phyloP scores from a whole-genome alignment of 1,284 basidiomycete genomes.

The Irpex lacteus region DNA sequence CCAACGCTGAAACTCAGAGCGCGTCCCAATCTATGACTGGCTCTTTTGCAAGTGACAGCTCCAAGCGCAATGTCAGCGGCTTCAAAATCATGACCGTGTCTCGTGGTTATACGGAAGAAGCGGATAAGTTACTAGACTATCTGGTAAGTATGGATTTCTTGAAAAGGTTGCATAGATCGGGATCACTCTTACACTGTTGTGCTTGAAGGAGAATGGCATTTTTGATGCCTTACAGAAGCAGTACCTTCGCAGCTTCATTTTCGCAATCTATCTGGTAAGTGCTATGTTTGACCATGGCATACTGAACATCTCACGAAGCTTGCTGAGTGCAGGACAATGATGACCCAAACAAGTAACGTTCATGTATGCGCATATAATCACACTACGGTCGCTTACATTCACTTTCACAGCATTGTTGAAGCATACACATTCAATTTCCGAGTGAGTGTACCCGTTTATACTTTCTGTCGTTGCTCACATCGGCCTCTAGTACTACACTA shows the following conservation, averaged over 20 bases:
- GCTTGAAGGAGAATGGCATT: constrained; percentile 68
- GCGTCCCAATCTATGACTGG: constrained; percentile 35
- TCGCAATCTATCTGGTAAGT: constrained; percentile 77
- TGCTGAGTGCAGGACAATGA: constrained; percentile 54
- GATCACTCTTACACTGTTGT: not conserved
- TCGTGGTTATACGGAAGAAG: constrained; percentile 75
- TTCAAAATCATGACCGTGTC: constrained; percentile 70
- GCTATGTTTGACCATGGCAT: too few species aligned
- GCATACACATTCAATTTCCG: constrained; percentile 82
- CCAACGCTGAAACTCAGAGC: constrained; percentile 40
- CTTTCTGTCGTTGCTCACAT: not conserved
- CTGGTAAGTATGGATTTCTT: constrained; percentile 45
- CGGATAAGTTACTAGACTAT: constrained; percentile 75
- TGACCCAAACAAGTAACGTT: constrained; percentile 71
- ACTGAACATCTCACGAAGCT: too few species aligned
- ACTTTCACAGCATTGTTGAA: constrained; percentile 62
- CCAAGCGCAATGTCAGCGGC: constrained; percentile 43
- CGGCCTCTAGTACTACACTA: constrained; percentile 49
- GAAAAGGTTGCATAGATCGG: constrained; percentile 3
- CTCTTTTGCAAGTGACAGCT: constrained; percentile 29
- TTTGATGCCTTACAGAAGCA: constrained; percentile 76
- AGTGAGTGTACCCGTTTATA: constrained; percentile 32
- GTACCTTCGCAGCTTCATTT: constrained; percentile 76
- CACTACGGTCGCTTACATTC: not conserved
- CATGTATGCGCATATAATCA: constrained; percentile 21